These are phyloP conservation scores for Blastobotrys persicus DNA, from an alignment of 1,139 yeast genomes.

Conservation along the genomic window DNA sequence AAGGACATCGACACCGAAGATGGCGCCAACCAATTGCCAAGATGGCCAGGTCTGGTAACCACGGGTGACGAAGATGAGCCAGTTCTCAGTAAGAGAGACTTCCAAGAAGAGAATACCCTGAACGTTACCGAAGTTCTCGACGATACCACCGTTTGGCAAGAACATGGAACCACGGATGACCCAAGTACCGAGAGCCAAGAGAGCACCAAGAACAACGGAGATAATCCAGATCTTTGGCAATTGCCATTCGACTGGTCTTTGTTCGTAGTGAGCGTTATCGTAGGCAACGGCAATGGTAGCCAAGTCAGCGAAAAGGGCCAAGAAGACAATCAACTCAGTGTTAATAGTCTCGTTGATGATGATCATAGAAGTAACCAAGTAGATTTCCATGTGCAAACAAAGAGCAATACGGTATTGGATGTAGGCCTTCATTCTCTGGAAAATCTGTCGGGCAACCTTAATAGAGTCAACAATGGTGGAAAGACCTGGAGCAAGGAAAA, in stretches of 20 bases:
- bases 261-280: conserved; percentile 94
- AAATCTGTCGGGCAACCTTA: conserved; percentile 75
- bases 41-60: conserved; percentile 99
- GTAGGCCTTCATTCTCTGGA: conserved; percentile 80
- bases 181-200: conserved; percentile 72
- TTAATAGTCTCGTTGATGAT: conserved; percentile 63
- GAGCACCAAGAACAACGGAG: conserved; percentile 64
- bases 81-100: conserved; percentile 73
- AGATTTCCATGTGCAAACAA: conserved; percentile 68
- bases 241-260: conserved; percentile 98
- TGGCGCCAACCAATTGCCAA: conserved; percentile 95
- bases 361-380: conserved; percentile 73
- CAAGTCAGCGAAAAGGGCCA: conserved; percentile 75
- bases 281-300: conserved; percentile 77
- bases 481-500: conserved; percentile 76
- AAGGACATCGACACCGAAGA: conserved; percentile 78
- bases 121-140: conserved; percentile 68
- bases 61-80: conserved; percentile 74
- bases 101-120: conserved; percentile 71
- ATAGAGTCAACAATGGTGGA: conserved; percentile 75
- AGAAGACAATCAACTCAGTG: conserved; percentile 68
- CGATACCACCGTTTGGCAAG: conserved; percentile 57
- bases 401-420: conserved; percentile 78
- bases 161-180: conserved; percentile 70
- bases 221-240: conserved; percentile 80